phyloP scores from a whole-genome alignment of 768 basidiomycete species.

The Inosperma sp. region DNA sequence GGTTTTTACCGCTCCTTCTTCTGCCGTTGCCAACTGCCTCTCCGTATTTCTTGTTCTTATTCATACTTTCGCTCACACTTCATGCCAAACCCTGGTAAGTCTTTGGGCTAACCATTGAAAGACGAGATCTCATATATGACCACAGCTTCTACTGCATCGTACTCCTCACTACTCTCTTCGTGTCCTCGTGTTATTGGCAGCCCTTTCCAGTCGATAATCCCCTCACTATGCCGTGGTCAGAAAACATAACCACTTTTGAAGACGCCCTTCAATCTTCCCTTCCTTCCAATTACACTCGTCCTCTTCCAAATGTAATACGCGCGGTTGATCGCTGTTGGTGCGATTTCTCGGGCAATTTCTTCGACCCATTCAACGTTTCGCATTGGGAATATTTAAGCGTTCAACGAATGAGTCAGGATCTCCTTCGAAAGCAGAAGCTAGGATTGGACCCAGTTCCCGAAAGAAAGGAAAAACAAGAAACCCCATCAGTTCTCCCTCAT shows the following conservation, averaged over 20 bases:
- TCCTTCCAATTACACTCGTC: slow-evolving; percentile 34
- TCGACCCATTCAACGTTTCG: slow-evolving; percentile 73
- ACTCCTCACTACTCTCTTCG: slow-evolving; percentile 74
- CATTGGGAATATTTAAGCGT: slow-evolving; percentile 72
- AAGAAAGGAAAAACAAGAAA: background rate
- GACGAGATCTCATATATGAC: background rate
- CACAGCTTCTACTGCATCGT: slow-evolving; percentile 82
- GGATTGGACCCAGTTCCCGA: slow-evolving; percentile 17
- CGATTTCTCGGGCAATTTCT: slow-evolving; percentile 64
- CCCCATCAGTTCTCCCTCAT: background rate
- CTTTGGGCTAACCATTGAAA: background rate
- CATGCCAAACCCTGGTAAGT: slow-evolving; percentile 83
- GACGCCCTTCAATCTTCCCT: slow-evolving; percentile 56
- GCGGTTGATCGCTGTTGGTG: slow-evolving; percentile 85
- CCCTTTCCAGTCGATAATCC: slow-evolving; percentile 63
- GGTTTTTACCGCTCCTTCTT: slow-evolving; percentile 76
- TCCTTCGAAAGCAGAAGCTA: slow-evolving; percentile 33
- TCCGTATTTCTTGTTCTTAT: slow-evolving; percentile 74
- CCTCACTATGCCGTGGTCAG: slow-evolving; percentile 61
- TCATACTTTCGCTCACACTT: slow-evolving; percentile 69
- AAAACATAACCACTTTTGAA: slow-evolving; percentile 68
- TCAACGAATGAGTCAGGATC: slow-evolving; percentile 38
- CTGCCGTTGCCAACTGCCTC: slow-evolving; percentile 76
- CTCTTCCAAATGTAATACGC: slow-evolving; percentile 55
- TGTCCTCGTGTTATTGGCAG: slow-evolving; percentile 89